These are phyloP conservation scores for Metahyphopichia silvanorum DNA, from an alignment of 805 yeast genomes.

Conservation along the genomic window DNA sequence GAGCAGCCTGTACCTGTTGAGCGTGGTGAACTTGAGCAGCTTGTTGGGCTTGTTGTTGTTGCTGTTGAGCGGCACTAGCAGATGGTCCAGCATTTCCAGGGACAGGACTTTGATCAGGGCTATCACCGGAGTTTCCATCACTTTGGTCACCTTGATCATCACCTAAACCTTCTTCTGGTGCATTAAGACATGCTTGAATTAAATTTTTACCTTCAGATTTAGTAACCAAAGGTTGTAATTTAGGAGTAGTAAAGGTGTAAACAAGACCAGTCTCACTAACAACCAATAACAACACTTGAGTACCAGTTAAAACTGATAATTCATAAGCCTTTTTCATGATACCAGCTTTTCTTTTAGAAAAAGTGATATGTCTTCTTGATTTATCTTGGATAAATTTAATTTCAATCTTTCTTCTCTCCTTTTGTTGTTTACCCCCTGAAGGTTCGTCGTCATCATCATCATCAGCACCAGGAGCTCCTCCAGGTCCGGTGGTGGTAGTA, in stretches of 20 bases:
- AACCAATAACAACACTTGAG: slow-evolving; percentile 90
- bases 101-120: slow-evolving; percentile 39
- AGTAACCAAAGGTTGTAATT: slow-evolving; percentile 95
- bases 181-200: slow-evolving; percentile 94
- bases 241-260: slow-evolving; percentile 98
- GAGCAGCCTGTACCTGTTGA: slow-evolving; percentile 10
- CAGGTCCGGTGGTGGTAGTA: slow-evolving; percentile 8
- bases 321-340: slow-evolving; percentile 99
- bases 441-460: slow-evolving; percentile 53
- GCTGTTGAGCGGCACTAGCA: slow-evolving; percentile 24
- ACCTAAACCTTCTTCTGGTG: slow-evolving; percentile 81
- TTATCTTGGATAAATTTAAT: slow-evolving; percentile 97
- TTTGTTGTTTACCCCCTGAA: slow-evolving; percentile 45
- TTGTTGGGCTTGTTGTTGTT: slow-evolving; percentile 19
- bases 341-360: slow-evolving; percentile 97
- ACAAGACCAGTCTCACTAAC: slow-evolving; percentile 99
- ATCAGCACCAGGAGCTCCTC: slow-evolving; percentile 31
- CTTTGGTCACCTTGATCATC: slow-evolving; percentile 58
- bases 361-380: slow-evolving; percentile 96
- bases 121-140: slow-evolving; percentile 44
- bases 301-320: slow-evolving; percentile 92
- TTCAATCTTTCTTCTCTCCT: slow-evolving; percentile 84
- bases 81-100: slow-evolving; percentile 13
- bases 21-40: slow-evolving; percentile 8
- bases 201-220: slow-evolving; percentile 96